Conservation (phyloP, 208 protist species). For the Acanthamoeba lenticulata region DNA sequence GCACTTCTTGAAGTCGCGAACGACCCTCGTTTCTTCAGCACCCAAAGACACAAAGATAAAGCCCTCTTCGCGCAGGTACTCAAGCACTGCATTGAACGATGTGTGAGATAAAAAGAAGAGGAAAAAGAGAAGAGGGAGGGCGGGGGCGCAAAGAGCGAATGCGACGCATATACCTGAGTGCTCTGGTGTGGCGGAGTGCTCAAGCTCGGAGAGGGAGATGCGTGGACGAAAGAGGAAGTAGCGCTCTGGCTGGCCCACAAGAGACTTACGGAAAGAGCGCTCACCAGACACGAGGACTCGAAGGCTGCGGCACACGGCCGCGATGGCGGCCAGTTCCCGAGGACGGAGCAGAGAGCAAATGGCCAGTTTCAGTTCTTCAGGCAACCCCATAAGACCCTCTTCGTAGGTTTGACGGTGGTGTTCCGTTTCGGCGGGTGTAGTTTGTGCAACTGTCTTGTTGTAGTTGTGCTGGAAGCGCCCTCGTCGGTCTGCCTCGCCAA, state of each 20-base stretch:
- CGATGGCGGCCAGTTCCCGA: not conserved
- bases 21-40: not conserved
- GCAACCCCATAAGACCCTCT: not conserved
- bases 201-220: not conserved
- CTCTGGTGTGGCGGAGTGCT: not conserved
- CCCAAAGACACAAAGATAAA: constrained; percentile 36
- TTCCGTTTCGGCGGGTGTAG: too few species aligned
- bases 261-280: not conserved
- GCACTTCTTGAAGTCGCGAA: constrained; percentile 5
- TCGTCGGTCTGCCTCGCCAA: too few species aligned
- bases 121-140: not conserved
- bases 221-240: not conserved
- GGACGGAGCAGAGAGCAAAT: not conserved
- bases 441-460: too few species aligned
- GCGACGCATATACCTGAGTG: not conserved
- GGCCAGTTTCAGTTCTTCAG: not conserved
- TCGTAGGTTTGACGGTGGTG: too few species aligned
- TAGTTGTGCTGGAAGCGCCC: too few species aligned
- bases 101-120: not conserved
- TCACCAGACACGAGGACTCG: not conserved
- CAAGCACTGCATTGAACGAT: not conserved
- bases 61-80: constrained; percentile 8
- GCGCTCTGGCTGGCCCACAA: not conserved
- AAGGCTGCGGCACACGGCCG: not conserved
- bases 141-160: not conserved